Conservation (phyloP, 179 eudicot genomes). For the Spergularia azorica region DNA sequence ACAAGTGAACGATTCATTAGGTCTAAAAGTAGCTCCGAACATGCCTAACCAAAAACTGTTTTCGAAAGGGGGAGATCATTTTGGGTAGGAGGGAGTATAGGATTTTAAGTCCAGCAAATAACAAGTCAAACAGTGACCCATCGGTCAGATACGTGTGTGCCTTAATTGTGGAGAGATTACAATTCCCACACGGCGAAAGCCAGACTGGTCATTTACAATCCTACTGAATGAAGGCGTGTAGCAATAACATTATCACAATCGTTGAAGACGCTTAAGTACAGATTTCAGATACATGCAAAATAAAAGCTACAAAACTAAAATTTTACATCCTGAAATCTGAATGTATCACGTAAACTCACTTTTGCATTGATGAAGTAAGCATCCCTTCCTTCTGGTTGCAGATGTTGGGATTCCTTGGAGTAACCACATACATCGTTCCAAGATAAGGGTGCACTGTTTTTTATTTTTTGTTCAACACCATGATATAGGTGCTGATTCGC, state of each 20-base stretch:
- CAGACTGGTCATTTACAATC: constrained; percentile 3
- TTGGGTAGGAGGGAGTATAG: too few relatives aligned
- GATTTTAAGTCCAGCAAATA: background rate
- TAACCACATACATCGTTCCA: constrained; percentile 50
- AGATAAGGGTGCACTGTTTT: constrained; percentile 29
- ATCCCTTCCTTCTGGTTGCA: constrained; percentile 32
- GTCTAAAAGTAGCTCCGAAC: too few relatives aligned
- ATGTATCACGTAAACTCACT: constrained; percentile 33
- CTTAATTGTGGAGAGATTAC: background rate
- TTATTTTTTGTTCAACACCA: constrained; percentile 28
- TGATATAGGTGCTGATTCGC: constrained; percentile 29
- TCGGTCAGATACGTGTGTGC: constrained; percentile 7
- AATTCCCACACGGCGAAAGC: background rate
- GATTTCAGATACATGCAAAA: background rate
- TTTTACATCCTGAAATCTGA: background rate
- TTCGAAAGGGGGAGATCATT: too few relatives aligned
- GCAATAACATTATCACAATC: background rate
- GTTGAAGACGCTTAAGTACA: background rate
- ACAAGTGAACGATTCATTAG: too few relatives aligned
- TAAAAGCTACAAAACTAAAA: background rate
- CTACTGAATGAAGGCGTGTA: background rate
- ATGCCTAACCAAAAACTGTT: too few relatives aligned
- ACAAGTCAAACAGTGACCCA: background rate
- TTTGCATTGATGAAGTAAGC: constrained; percentile 26
- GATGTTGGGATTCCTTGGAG: constrained; percentile 29